phyloP scores from a whole-genome alignment of 192 early-diverging fungal species.

The Geranomyces variabilis region DNA sequence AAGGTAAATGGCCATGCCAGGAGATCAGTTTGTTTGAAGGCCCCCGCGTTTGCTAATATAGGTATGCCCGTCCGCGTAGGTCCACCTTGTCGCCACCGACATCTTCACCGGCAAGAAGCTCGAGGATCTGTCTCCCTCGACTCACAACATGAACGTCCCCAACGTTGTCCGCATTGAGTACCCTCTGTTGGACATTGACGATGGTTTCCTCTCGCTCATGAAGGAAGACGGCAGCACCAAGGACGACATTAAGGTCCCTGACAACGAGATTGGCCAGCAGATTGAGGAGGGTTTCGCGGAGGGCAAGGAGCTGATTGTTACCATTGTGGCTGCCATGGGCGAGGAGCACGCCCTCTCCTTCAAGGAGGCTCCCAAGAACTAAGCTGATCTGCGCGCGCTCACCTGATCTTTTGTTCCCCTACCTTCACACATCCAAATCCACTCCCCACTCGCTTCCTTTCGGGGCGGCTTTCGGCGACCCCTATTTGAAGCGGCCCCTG shows the following conservation, averaged over 20 bases:
- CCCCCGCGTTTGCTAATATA: neutral
- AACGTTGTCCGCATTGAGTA: slow-evolving; percentile 87
- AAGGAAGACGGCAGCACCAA: slow-evolving; percentile 75
- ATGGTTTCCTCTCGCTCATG: slow-evolving; percentile 91
- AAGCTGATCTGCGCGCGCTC: too few species aligned
- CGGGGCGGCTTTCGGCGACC: too few species aligned
- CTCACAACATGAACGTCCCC: slow-evolving; percentile 99
- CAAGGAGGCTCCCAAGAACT: slow-evolving; percentile 74
- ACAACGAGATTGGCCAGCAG: slow-evolving; percentile 77
- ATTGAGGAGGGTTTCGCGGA: slow-evolving; percentile 75
- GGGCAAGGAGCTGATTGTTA: slow-evolving; percentile 83
- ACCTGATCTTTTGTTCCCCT: too few species aligned
- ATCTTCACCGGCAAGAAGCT: slow-evolving; percentile 99
- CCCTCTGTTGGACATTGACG: slow-evolving; percentile 83
- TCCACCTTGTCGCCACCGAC: slow-evolving; percentile 28
- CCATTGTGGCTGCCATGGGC: slow-evolving; percentile 86
- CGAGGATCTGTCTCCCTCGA: slow-evolving; percentile 99
- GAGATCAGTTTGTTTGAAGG: too few species aligned
- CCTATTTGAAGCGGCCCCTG: too few species aligned
- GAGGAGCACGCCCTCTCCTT: slow-evolving; percentile 82
- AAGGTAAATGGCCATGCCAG: slow-evolving; percentile 95
- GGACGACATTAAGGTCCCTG: slow-evolving; percentile 95
- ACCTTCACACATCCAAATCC: too few species aligned
- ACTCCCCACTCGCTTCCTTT: too few species aligned
- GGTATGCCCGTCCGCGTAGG: slow-evolving; percentile 5